Evolutionary conservation across 1,284 basidiomycete species (phyloP), one percentile per base, ranked within the genome.

Genomic region (Tilletiopsis washingtonensis): DNA sequence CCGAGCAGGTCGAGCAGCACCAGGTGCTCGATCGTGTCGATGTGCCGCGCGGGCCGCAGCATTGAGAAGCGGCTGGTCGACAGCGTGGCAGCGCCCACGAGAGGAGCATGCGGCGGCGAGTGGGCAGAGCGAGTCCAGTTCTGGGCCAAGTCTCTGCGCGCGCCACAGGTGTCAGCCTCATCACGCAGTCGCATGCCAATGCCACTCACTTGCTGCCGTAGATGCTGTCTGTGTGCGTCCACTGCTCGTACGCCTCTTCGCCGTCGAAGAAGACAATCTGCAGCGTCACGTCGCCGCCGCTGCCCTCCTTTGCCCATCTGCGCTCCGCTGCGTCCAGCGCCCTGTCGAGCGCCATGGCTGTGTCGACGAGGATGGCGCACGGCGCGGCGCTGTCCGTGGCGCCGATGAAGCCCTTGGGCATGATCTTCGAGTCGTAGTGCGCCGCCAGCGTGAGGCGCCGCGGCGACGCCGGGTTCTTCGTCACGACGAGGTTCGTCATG

Each of bases 231-330:
- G 80, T 82, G 29, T 79, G 79, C 1, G 90, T 89, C 94, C 94
- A 99, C 34, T 81, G 77, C 29, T 82, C 78, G 74, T 91, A 97
- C 0, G 94, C 94, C 74, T 99, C 94, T 74, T 99, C 94, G 3
- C 94, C 94, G 66, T 99, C 96, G 57, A 99, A 91, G 69, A 98
- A 94, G 19, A 98, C 78, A n/a, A 98, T 77, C 72, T 97, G 91
- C 14, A 99, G 74, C 1, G 93, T 93, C 6, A 85, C 88, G 85
- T 85, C 78, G 19, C 84, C 84, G 49, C 74, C 66, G 4, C n/a
- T 39, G 5, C 42, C 37, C 11, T 48, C 14, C 20, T 20, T 24
- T 3, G 15, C 17, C 1, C 7, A 21, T 42, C 43, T 57, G 20
- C 57, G 44, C 32, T 59, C 60, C 17, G 51, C 36, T 7, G 40